Conservation (phyloP, 352 stramenopile species). For the Plasmopara halstedii region DNA sequence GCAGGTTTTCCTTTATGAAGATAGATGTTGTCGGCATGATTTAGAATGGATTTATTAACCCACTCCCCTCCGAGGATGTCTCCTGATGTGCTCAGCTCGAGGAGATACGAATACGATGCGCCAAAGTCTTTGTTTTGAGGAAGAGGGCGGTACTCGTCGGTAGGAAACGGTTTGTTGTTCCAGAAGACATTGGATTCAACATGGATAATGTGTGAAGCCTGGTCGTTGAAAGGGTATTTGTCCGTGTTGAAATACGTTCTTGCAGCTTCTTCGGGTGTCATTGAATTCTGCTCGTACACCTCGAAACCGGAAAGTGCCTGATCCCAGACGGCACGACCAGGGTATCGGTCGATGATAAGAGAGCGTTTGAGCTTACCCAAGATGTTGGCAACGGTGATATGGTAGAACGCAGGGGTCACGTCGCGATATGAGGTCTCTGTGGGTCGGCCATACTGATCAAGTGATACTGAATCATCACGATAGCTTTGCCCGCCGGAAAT, state of each 20-base stretch:
- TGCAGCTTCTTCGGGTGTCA: slow-evolving; percentile 14
- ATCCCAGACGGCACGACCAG: slow-evolving; percentile 28
- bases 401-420: slow-evolving; percentile 18
- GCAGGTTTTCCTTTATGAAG: neutral
- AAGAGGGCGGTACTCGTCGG: neutral
- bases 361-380: neutral
- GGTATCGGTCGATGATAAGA: neutral
- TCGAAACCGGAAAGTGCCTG: slow-evolving; percentile 31
- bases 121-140: neutral
- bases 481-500: neutral
- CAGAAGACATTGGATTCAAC: neutral
- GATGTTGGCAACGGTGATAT: neutral
- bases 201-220: neutral
- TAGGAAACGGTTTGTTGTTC: neutral
- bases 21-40: neutral
- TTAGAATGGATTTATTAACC: neutral
- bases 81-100: neutral
- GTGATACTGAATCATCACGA: neutral
- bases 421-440: slow-evolving; percentile 25
- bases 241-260: neutral
- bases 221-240: neutral
- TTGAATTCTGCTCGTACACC: slow-evolving; percentile 12
- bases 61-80: neutral
- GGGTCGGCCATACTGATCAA: slow-evolving; percentile 29
- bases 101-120: neutral